Base-by-base conservation (phyloP, 2,329 filamentous ascomycete genomes). In the Keithomyces neogunnii region DNA sequence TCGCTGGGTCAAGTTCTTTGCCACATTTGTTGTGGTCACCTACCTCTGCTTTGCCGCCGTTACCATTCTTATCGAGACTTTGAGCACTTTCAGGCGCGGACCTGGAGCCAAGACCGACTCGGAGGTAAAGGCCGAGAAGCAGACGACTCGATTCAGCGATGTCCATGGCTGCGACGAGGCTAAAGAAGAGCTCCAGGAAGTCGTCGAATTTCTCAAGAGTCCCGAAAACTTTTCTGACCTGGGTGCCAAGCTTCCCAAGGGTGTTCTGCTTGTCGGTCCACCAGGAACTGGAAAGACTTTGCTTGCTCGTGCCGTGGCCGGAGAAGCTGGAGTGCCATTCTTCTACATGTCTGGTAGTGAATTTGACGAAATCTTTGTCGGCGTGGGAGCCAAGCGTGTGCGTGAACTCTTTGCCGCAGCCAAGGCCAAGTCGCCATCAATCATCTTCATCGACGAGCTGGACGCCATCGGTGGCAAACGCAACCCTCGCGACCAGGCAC, bases 341-440 rank as follows among this genome's bases (percentile, higher is more conserved):
- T 99, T 97, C 78, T 99, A 96, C 78, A 97, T 99, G 92, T 99
- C 93, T 63, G 93, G 93, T 48, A 95, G 89, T 53, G 93, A 99
- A 68, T 99, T 99, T 65, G 93, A 99, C 63, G 93, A 99, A 70
- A 86, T 99, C 49, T 99, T 96, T 63, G 95, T 99, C 36, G 93
- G 93, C 65, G 93, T 99, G 50, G 90, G 91, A 64, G 90, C 90
- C 45, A 96, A 99, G 76, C 88, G 93, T 63, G 92, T 99, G 47
- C 89, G 93, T 53, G 93, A 96, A 56, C 80, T 96, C n/a, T 95
- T 96, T 67, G 73, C 77, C 45, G 83, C 87, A 51, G 92, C 92
- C 57, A 88, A 90, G 59, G 69, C 77, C 57, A 96, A 97, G 73
- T 85, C 90, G 3, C 92, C 92, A 30, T 81, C 89, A 13, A 99